Percentiles rank a stretch among this genome's conserved stretches.
These are phyloP conservation scores for Fraxinus nigra DNA, from an alignment of 305 asterid species.

Conservation along the genomic window DNA sequence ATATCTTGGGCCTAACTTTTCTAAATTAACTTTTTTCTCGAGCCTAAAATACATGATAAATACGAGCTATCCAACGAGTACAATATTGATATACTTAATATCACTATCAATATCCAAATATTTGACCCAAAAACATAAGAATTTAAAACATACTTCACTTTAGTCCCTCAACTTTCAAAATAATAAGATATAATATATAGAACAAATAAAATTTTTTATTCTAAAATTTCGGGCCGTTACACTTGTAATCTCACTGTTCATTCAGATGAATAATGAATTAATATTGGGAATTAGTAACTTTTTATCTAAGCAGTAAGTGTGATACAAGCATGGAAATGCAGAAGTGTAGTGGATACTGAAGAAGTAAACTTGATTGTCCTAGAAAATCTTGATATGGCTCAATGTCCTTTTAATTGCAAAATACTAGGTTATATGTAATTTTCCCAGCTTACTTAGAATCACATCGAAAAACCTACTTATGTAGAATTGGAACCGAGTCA, in stretches of 20 bases:
- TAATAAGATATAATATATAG: too few relatives aligned
- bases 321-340: background rate
- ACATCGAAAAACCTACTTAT: background rate
- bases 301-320: background rate
- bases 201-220: too few relatives aligned
- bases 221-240: too few relatives aligned
- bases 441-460: background rate
- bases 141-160: too few relatives aligned
- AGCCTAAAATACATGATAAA: too few relatives aligned
- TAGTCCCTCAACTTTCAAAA: too few relatives aligned
- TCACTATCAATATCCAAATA: too few relatives aligned
- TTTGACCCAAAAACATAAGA: too few relatives aligned
- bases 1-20: too few relatives aligned
- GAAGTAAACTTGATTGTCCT: background rate
- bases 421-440: background rate
- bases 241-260: background rate
- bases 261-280: background rate
- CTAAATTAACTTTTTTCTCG: too few relatives aligned
- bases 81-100: too few relatives aligned
- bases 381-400: background rate
- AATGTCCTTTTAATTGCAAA: background rate
- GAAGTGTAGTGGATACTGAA: background rate
- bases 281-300: background rate
- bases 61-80: too few relatives aligned
- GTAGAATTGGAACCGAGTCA: background rate